Base-by-base conservation (phyloP, 176 grass and related monocot genomes). In the Puccinellia tenuiflora region DNA sequence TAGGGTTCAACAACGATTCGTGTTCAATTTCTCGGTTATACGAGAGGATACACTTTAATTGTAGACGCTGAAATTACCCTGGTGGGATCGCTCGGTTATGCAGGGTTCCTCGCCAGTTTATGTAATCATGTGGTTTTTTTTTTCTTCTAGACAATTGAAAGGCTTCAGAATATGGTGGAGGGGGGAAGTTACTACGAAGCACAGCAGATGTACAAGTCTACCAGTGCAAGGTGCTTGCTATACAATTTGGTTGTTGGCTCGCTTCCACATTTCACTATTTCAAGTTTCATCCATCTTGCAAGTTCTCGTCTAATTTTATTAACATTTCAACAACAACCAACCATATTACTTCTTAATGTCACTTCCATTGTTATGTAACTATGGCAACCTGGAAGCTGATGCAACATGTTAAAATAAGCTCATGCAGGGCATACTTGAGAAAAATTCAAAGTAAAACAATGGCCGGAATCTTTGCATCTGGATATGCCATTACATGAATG, bases 201-300 rank as follows among this genome's bases (percentile, higher is more conserved):
- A 52, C 95, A 98, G 82, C 95, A 98, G 85, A 91, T 95, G 72
- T 98, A 91, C 86, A 98, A 98, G 75, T 89, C 95, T 69, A 92
- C 89, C 59, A 86, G 92, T 90, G 92, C 92, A 81, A 94, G 92
- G 92, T 98, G 76, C 42, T 45, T 4, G 9, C 6, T 34, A 74
- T 11, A 67, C n/a, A 34, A 11, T 79, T 79, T 46, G 50, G 9
- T 62, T 30, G 18, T 14, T 62, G 16, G 4, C 2, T 79, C 33
- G 64, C 18, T 72, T 56, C 43, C 24, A 25, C 9, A 16, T 62
- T 67, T 71, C 47, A 84, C 61, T 21, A 40, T 47, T 73, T 84
- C 18, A 31, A 67, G 52, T 68, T 79, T 74, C 30, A 31, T 66
- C 57, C 31, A 46, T 37, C 35, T 77, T 37, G 20, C 56, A 28